Evolutionary conservation across 1,284 basidiomycete species (phyloP).

Genomic region (Vanrija sp.): DNA sequence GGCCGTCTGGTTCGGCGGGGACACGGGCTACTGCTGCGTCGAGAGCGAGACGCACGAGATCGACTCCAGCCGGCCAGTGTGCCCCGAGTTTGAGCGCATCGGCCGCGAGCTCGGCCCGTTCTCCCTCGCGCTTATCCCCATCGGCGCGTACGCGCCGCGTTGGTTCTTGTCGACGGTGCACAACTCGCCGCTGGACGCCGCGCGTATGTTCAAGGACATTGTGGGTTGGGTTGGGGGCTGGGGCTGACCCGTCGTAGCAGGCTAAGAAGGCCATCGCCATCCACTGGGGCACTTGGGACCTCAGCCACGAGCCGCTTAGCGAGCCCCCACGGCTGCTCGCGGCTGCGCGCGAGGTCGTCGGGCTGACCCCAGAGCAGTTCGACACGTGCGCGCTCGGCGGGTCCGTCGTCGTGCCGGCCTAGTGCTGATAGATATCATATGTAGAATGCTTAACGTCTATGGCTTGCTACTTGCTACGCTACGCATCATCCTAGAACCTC

Average conservation of each 20-base stretch:
- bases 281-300: slow-evolving; percentile 61
- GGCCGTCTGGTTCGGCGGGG: slow-evolving; percentile 63
- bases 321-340: slow-evolving; percentile 59
- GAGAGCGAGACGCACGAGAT: slow-evolving; percentile 51
- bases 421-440: background rate
- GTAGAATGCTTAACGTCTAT: background rate
- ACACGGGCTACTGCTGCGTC: slow-evolving; percentile 56
- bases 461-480: background rate
- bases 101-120: slow-evolving; percentile 61
- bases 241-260: slow-evolving; percentile 18
- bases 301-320: slow-evolving; percentile 54
- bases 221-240: slow-evolving; percentile 44
- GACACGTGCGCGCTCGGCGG: slow-evolving; percentile 17
- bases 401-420: no score
- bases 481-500: slow-evolving; percentile 17
- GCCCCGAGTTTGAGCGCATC: slow-evolving; percentile 66
- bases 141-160: slow-evolving; percentile 64
- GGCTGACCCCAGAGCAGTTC: slow-evolving; percentile 56
- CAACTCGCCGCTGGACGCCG: slow-evolving; percentile 60
- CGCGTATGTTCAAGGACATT: slow-evolving; percentile 60
- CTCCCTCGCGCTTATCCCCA: slow-evolving; percentile 59
- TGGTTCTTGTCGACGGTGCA: slow-evolving; percentile 59
- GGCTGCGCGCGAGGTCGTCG: slow-evolving; percentile 54
- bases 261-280: slow-evolving; percentile 60
- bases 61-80: slow-evolving; percentile 52